Evolutionary conservation across 345 rosid genomes (phyloP).

Genomic region (Dimocarpus longan): DNA sequence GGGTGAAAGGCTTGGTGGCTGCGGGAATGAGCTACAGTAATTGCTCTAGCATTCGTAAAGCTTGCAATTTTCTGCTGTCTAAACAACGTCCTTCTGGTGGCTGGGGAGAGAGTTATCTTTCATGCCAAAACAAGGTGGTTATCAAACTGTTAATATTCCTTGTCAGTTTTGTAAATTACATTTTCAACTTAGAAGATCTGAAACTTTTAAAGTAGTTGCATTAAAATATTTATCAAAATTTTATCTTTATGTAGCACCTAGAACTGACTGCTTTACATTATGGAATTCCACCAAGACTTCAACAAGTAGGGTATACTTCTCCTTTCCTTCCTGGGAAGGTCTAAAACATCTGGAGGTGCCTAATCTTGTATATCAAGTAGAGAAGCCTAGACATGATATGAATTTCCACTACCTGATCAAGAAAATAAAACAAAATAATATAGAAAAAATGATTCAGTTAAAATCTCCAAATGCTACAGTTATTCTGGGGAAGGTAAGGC

Average conservation of each 20-base stretch:
- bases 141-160: neutral
- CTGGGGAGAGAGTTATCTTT: conserved; percentile 98
- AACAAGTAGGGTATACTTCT: neutral
- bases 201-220: neutral
- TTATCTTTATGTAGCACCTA: neutral
- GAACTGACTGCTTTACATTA: neutral
- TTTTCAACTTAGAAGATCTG: neutral
- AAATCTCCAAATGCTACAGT: neutral
- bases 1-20: conserved; percentile 75
- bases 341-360: neutral
- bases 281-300: neutral
- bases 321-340: neutral
- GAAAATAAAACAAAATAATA: neutral
- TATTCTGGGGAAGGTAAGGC: neutral
- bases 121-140: conserved; percentile 85
- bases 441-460: neutral
- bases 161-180: neutral
- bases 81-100: conserved; percentile 86
- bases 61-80: conserved; percentile 83
- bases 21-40: conserved; percentile 65
- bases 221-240: neutral
- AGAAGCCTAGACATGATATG: neutral
- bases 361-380: neutral
- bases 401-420: conserved; percentile 5
- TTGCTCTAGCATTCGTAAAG: conserved; percentile 65